These are phyloP conservation scores for Mycena venus DNA, from an alignment of 768 basidiomycete genomes.

Conservation along the genomic window DNA sequence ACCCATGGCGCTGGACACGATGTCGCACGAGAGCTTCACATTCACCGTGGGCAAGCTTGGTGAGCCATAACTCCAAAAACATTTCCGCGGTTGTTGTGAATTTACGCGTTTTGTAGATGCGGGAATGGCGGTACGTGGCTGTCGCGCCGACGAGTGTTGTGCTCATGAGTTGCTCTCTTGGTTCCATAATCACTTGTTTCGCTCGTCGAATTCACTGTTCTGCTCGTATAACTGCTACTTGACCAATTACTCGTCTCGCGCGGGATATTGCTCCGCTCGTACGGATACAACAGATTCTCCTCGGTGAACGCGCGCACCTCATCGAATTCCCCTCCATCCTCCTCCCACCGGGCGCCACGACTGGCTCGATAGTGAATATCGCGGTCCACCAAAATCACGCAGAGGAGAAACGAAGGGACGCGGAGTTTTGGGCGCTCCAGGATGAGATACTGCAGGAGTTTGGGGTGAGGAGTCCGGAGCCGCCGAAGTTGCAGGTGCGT, in stretches of 20 bases:
- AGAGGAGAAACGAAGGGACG: slow-evolving; percentile 87
- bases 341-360: slow-evolving; percentile 90
- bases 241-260: too few species aligned
- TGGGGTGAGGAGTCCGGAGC: slow-evolving; percentile 74
- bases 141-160: neutral
- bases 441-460: slow-evolving; percentile 82
- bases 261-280: too few species aligned
- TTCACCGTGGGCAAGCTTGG: slow-evolving; percentile 98
- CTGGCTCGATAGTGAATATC: slow-evolving; percentile 98
- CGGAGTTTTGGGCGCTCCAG: slow-evolving; percentile 90
- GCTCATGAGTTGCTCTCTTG: too few species aligned
- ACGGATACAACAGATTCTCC: slow-evolving; percentile 79
- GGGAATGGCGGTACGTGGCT: slow-evolving; percentile 83
- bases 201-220: too few species aligned
- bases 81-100: slow-evolving; percentile 24
- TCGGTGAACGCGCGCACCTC: slow-evolving; percentile 94
- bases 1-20: slow-evolving; percentile 14
- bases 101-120: slow-evolving; percentile 70
- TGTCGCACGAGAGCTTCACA: slow-evolving; percentile 77
- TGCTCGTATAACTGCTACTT: too few species aligned
- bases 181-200: too few species aligned
- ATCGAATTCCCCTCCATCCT: slow-evolving; percentile 98
- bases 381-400: slow-evolving; percentile 89
- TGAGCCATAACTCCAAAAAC: slow-evolving; percentile 51
- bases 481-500: slow-evolving; percentile 82